These are phyloP conservation scores for Euphorbia celastroides DNA, from an alignment of 441 rosid genomes.

Conservation along the genomic window DNA sequence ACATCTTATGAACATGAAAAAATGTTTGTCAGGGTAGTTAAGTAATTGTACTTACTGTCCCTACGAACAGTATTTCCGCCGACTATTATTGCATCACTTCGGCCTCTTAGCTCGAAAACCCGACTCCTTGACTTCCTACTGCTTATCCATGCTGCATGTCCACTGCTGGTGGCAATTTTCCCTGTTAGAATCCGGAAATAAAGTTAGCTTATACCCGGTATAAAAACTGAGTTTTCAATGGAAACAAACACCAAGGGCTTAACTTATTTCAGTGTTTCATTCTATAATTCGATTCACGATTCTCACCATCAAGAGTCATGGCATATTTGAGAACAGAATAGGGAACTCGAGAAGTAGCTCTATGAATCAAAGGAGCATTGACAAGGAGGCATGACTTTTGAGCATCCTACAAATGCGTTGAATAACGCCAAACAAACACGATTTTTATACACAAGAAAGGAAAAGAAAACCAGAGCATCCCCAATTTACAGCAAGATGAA, in stretches of 20 bases:
- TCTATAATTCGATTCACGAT: conserved; percentile 6
- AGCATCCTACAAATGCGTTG: conserved; percentile 51
- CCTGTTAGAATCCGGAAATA: conserved; percentile 37
- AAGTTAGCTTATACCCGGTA: conserved; percentile 2
- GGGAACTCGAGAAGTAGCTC: conserved; percentile 75
- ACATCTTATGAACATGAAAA: conserved; percentile 6
- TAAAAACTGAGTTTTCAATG: no score
- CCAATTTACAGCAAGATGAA: neutral
- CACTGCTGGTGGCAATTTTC: conserved; percentile 84
- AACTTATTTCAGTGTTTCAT: no score
- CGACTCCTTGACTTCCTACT: conserved; percentile 69
- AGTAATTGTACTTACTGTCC: conserved; percentile 65
- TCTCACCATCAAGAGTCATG: conserved; percentile 90
- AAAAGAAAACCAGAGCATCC: no score
- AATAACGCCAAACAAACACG: neutral
- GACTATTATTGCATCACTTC: conserved; percentile 82
- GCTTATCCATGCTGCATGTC: conserved; percentile 96
- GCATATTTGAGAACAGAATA: conserved; percentile 92
- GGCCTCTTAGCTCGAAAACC: conserved; percentile 78
- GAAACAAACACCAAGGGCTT: neutral
- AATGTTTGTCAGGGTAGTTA: no score
- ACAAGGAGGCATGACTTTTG: conserved; percentile 71
- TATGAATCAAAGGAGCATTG: conserved; percentile 78
- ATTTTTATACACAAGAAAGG: no score
- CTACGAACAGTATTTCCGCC: conserved; percentile 87